Evolutionary conservation across 352 stramenopile species (phyloP).

Genomic region (Phytophthora pluvialis): DNA sequence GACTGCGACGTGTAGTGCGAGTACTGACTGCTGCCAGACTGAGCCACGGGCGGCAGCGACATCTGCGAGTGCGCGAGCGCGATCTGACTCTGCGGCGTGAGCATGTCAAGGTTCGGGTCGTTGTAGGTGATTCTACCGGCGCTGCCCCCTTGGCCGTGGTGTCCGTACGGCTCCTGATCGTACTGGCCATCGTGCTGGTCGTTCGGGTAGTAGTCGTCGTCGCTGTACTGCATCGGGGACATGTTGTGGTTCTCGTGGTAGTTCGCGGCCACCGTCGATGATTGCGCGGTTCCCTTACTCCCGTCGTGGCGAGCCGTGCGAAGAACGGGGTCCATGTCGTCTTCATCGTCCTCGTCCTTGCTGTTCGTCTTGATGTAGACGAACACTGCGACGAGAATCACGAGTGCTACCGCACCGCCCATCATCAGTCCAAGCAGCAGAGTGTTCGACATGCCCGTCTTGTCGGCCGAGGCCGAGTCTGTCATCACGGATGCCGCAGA

Average conservation of each 20-base stretch:
- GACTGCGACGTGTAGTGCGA: slow-evolving; percentile 33
- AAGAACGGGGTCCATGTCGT: slow-evolving; percentile 39
- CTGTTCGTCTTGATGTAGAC: slow-evolving; percentile 55
- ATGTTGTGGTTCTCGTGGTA: slow-evolving; percentile 44
- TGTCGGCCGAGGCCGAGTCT: slow-evolving; percentile 33
- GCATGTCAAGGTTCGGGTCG: slow-evolving; percentile 58
- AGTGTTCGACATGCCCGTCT: slow-evolving; percentile 32
- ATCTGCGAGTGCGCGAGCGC: slow-evolving; percentile 43
- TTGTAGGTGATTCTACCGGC: slow-evolving; percentile 46
- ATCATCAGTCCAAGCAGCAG: slow-evolving; percentile 56
- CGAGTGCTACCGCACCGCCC: slow-evolving; percentile 46
- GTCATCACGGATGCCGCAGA: slow-evolving; percentile 32
- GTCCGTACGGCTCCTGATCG: slow-evolving; percentile 33
- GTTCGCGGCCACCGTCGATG: slow-evolving; percentile 38
- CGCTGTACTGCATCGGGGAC: slow-evolving; percentile 35
- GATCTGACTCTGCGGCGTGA: slow-evolving; percentile 74
- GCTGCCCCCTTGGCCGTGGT: slow-evolving; percentile 3
- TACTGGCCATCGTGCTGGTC: slow-evolving; percentile 28
- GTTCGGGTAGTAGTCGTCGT: slow-evolving; percentile 26
- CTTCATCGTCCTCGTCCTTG: slow-evolving; percentile 41
- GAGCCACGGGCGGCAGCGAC: slow-evolving; percentile 47
- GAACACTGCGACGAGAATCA: slow-evolving; percentile 54
- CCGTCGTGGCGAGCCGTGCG: slow-evolving; percentile 14
- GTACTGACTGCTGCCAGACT: slow-evolving; percentile 33
- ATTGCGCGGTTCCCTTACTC: slow-evolving; percentile 25